Evolutionary conservation across 129 eudicot species (phyloP).

Genomic region (Flaveria brownii): DNA sequence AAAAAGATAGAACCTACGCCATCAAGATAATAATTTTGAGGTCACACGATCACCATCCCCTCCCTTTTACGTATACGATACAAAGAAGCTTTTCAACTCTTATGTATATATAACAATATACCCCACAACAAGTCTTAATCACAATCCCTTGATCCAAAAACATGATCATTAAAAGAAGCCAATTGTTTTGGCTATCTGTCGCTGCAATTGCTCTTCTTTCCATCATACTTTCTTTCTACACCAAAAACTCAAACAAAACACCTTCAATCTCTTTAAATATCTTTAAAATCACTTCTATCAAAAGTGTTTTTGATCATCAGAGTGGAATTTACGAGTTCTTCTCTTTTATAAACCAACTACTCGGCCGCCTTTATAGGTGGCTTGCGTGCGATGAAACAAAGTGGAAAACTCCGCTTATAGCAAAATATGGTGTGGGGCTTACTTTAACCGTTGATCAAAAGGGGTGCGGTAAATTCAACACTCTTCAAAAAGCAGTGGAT

Average conservation of each 20-base stretch:
- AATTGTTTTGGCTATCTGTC: conserved; percentile 50
- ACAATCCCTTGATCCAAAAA: conserved; percentile 26
- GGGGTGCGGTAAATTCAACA: conserved; percentile 77
- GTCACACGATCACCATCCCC: neutral
- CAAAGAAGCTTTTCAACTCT: neutral
- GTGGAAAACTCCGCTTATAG: conserved; percentile 65
- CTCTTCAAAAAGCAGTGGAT: conserved; percentile 74
- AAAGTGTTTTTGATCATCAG: conserved; percentile 21
- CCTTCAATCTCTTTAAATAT: neutral
- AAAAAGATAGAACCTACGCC: neutral
- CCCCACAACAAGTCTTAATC: conserved; percentile 21
- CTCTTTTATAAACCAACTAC: conserved; percentile 6
- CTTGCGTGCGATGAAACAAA: conserved; percentile 37
- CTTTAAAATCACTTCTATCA: conserved; percentile 27
- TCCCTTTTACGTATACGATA: neutral
- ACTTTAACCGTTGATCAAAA: conserved; percentile 56
- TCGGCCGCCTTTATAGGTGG: conserved; percentile 19
- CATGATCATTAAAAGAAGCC: conserved; percentile 49
- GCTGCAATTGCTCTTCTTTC: conserved; percentile 51
- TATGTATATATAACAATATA: neutral
- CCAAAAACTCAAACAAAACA: conserved; percentile 23
- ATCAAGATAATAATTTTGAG: no score
- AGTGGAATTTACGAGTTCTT: conserved; percentile 33
- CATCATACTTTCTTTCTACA: conserved; percentile 34
- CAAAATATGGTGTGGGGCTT: conserved; percentile 47